A percentile compares a stretch with the other conserved stretches of the same genome.
Evolutionary conservation across 176 grass and related monocot species (phyloP).

Genomic region (Hyparrhenia diplandra): DNA sequence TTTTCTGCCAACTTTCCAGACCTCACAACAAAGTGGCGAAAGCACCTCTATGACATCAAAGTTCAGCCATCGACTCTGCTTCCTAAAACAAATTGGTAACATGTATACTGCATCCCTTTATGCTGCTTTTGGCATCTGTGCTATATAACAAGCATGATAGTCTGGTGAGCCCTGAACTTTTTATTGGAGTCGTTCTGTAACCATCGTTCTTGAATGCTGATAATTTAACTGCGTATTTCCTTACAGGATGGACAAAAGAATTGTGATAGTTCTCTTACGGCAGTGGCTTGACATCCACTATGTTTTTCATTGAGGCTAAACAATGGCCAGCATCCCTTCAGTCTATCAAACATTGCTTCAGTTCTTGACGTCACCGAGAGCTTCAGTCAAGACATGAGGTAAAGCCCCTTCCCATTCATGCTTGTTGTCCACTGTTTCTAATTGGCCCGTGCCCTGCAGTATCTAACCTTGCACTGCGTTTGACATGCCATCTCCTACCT

Average conservation of each 20-base stretch:
- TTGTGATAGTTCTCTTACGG: constrained; percentile 99
- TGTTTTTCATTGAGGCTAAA: constrained; percentile 87
- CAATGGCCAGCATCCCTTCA: constrained; percentile 70
- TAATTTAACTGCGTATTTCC: no score
- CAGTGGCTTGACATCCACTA: constrained; percentile 68
- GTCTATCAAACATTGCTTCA: constrained; percentile 71
- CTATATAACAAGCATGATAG: no score
- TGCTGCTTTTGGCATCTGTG: no score
- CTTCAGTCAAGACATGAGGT: constrained; percentile 84
- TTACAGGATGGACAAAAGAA: constrained; percentile 63
- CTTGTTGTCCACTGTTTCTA: neutral
- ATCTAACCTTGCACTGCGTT: neutral
- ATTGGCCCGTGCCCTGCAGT: neutral
- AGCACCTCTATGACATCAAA: no score
- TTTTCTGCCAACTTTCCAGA: no score
- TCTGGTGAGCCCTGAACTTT: no score
- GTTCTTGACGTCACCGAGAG: constrained; percentile 65
- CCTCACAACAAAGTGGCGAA: no score
- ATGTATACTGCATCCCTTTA: no score
- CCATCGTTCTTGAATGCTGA: no score
- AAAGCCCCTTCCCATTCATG: neutral
- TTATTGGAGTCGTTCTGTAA: no score
- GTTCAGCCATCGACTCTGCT: no score
- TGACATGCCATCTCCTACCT: neutral
- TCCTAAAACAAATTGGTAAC: no score